These are phyloP conservation scores for Vicia villosa DNA, from an alignment of 306 rosid species.

Conservation along the genomic window DNA sequence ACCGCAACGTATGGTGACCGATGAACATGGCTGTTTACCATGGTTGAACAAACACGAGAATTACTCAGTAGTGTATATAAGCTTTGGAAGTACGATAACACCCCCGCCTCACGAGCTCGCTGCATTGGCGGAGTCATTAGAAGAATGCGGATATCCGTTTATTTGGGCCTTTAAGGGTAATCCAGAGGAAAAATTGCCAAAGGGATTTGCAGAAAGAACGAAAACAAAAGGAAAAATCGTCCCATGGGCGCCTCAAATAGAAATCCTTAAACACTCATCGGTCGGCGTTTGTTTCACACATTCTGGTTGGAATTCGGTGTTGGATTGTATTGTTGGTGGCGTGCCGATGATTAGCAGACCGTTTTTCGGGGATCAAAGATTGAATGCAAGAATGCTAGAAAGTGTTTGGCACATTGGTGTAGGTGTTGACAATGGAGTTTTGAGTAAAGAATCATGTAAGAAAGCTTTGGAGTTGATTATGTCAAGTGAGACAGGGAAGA, in stretches of 20 bases:
- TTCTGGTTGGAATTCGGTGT: conserved; percentile 69
- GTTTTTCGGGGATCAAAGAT: conserved; percentile 59
- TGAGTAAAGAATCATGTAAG: conserved; percentile 38
- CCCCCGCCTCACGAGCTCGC: conserved; percentile 61
- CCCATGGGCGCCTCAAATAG: conserved; percentile 64
- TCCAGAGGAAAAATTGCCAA: conserved; percentile 44
- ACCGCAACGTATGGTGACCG: conserved; percentile 27
- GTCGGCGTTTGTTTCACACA: conserved; percentile 59
- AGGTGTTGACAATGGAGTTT: conserved; percentile 46
- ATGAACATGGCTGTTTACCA: conserved; percentile 46
- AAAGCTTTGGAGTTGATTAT: conserved; percentile 37
- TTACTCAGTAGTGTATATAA: conserved; percentile 54
- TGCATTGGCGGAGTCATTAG: conserved; percentile 56
- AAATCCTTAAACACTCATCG: conserved; percentile 47
- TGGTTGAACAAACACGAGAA: conserved; percentile 55
- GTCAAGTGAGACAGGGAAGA: conserved; percentile 41
- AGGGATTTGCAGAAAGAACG: conserved; percentile 40
- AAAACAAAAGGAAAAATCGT: conserved; percentile 51
- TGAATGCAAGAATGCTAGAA: conserved; percentile 52
- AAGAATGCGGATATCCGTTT: conserved; percentile 48
- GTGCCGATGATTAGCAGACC: conserved; percentile 75
- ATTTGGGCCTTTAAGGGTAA: conserved; percentile 65
- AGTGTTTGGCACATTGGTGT: conserved; percentile 53
- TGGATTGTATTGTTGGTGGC: conserved; percentile 65
- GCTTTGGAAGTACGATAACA: conserved; percentile 55